Conservation (phyloP, 441 rosid species). For the Gossypium gossypioides region DNA sequence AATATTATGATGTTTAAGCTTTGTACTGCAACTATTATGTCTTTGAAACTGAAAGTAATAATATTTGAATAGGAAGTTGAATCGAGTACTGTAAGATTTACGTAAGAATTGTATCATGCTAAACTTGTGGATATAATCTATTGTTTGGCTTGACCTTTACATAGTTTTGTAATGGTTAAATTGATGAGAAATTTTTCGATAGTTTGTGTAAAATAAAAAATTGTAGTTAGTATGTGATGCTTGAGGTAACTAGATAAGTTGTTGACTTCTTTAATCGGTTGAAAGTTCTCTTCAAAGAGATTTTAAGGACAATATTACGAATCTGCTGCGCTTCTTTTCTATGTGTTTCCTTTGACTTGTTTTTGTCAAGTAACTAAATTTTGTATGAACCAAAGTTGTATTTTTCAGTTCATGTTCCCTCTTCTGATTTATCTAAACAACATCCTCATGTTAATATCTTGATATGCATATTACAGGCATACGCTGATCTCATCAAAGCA, state of each 20-base stretch:
- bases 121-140: not conserved
- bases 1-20: conserved; percentile 1
- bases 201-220: not conserved
- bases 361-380: not conserved
- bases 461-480: conserved; percentile 47
- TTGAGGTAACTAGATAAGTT: not conserved
- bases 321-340: not conserved
- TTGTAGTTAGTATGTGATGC: not conserved
- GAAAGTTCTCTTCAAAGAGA: not conserved
- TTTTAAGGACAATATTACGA: not conserved
- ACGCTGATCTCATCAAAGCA: conserved; percentile 73
- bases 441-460: not conserved
- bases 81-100: not conserved
- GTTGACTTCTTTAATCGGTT: not conserved
- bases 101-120: not conserved
- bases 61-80: not conserved
- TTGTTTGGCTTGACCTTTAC: not conserved
- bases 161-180: not conserved
- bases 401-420: conserved; percentile 1
- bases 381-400: not conserved
- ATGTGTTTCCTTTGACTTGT: not conserved
- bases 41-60: not conserved
- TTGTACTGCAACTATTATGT: not conserved
- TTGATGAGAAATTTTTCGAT: not conserved
- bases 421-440: not conserved